A percentile compares a stretch with the other conserved stretches of the same genome.
Conservation (phyloP, 441 rosid genomes). For the Croton laevigatus region DNA sequence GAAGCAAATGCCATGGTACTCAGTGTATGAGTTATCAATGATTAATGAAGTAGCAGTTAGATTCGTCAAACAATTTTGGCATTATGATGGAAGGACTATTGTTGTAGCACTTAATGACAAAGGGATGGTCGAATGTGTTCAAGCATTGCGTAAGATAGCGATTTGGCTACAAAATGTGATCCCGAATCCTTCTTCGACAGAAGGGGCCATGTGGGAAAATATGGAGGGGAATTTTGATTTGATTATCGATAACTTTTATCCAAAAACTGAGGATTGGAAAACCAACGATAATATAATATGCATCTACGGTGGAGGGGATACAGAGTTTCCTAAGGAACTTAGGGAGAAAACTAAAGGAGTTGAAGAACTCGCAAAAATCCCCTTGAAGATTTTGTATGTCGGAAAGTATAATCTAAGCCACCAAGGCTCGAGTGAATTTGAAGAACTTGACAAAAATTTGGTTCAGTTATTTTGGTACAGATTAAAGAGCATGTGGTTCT, state of each 20-base stretch:
- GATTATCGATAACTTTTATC: slow-evolving; percentile 49
- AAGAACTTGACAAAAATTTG: slow-evolving; percentile 29
- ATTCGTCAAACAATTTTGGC: slow-evolving; percentile 55
- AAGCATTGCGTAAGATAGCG: slow-evolving; percentile 76
- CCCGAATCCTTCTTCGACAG: slow-evolving; percentile 54
- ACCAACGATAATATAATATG: slow-evolving; percentile 48
- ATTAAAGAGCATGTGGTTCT: slow-evolving; percentile 65
- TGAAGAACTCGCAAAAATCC: slow-evolving; percentile 37
- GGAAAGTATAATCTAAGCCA: slow-evolving; percentile 62
- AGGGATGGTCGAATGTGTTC: slow-evolving; percentile 52
- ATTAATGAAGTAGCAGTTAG: slow-evolving; percentile 47
- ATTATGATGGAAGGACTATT: slow-evolving; percentile 57
- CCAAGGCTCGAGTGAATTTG: slow-evolving; percentile 28
- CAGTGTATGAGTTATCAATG: slow-evolving; percentile 49
- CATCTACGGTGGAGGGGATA: slow-evolving; percentile 76
- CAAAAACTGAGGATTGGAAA: slow-evolving; percentile 47
- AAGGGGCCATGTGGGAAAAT: slow-evolving; percentile 52
- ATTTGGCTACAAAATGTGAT: slow-evolving; percentile 60
- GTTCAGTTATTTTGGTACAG: slow-evolving; percentile 60
- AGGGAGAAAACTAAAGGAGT: slow-evolving; percentile 35
- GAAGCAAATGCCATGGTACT: slow-evolving; percentile 56
- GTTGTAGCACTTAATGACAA: slow-evolving; percentile 64
- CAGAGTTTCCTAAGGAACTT: slow-evolving; percentile 44
- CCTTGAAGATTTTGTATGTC: slow-evolving; percentile 55
- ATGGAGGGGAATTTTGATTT: slow-evolving; percentile 54